These are phyloP conservation scores for Eremothecium sinecaudum DNA, from an alignment of 1,139 yeast genomes.

Conservation along the genomic window DNA sequence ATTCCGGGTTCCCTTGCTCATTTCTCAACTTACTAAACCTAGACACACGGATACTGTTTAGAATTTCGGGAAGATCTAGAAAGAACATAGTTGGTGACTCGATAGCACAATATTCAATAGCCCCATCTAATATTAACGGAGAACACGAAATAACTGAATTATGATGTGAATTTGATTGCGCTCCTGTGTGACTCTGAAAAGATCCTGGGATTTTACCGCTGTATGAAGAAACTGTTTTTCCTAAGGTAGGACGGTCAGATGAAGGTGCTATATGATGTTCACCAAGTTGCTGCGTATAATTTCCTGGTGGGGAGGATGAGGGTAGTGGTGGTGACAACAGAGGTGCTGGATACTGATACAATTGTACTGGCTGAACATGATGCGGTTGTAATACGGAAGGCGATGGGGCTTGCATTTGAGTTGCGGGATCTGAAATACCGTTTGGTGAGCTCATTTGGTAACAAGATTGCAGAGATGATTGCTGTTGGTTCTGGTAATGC, in stretches of 20 bases:
- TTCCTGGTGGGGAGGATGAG: constrained; percentile 1
- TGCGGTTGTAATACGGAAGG: background rate
- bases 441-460: background rate
- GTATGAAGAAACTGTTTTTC: constrained; percentile 12
- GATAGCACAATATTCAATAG: constrained; percentile 7
- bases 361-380: background rate
- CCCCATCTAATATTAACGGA: constrained; percentile 8
- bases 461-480: background rate
- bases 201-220: constrained; percentile 13
- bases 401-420: background rate
- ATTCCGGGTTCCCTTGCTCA: constrained; percentile 8
- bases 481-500: background rate
- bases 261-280: background rate
- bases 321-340: background rate
- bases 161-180: constrained; percentile 10
- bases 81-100: constrained; percentile 23
- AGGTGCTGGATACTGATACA: background rate
- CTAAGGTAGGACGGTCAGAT: constrained; percentile 13
- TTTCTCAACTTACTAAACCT: constrained; percentile 12
- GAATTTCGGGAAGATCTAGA: constrained; percentile 26
- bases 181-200: constrained; percentile 4
- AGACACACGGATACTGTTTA: constrained; percentile 22
- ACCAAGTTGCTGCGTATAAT: background rate
- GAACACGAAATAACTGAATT: constrained; percentile 12
- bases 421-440: background rate